Conservation (phyloP, 805 yeast genomes). For the Candida endomychidarum region DNA sequence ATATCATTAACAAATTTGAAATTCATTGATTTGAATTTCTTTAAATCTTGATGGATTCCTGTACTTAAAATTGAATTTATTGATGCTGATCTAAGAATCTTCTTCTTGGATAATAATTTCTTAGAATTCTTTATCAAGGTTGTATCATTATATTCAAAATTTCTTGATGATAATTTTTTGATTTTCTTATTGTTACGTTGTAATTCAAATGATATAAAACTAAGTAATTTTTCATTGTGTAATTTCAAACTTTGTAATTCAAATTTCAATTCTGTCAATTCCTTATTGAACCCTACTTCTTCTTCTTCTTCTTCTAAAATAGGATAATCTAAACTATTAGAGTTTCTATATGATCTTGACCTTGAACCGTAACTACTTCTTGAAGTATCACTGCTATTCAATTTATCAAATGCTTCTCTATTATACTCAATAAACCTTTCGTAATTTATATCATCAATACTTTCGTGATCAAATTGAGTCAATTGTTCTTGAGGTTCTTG, state of each 20-base stretch:
- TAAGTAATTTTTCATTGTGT: slow-evolving; percentile 55
- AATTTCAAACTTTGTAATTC: slow-evolving; percentile 53
- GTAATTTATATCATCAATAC: slow-evolving; percentile 4
- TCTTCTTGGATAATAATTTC: slow-evolving; percentile 44
- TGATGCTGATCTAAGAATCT: slow-evolving; percentile 42
- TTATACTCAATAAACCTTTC: slow-evolving; percentile 5
- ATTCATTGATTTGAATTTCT: slow-evolving; percentile 40
- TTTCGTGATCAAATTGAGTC: neutral
- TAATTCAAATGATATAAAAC: slow-evolving; percentile 56
- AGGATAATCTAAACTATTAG: slow-evolving; percentile 15
- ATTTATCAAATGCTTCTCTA: slow-evolving; percentile 11
- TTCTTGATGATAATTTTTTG: slow-evolving; percentile 33
- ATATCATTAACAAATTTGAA: slow-evolving; percentile 12
- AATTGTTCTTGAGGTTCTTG: slow-evolving; percentile 19
- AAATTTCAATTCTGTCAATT: slow-evolving; percentile 50
- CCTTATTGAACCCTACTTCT: slow-evolving; percentile 19
- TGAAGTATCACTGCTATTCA: slow-evolving; percentile 4
- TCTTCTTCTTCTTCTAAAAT: slow-evolving; percentile 12
- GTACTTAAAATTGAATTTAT: slow-evolving; percentile 24
- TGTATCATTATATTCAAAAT: slow-evolving; percentile 52
- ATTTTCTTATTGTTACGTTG: slow-evolving; percentile 48
- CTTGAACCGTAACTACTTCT: neutral
- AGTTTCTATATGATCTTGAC: slow-evolving; percentile 5
- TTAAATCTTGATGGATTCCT: slow-evolving; percentile 21
- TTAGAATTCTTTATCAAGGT: slow-evolving; percentile 50